Conservation (phyloP, 495 filamentous ascomycete species). For the Xylaria longipes region DNA sequence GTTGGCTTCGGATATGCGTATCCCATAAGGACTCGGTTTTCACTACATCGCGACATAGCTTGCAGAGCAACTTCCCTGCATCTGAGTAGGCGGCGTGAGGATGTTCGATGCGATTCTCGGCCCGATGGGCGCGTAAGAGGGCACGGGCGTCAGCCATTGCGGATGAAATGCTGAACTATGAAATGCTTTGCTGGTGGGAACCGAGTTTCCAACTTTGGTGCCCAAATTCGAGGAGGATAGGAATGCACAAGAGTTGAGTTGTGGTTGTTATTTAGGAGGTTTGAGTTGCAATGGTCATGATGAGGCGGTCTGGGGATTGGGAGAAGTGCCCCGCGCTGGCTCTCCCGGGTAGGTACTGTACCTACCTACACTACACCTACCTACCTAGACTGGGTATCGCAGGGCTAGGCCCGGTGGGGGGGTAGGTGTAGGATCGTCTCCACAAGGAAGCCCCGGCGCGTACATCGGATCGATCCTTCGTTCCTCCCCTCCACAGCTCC, state of each 20-base stretch:
- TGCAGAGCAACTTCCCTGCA: conserved; percentile 65
- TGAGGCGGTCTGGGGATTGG: conserved; percentile 9
- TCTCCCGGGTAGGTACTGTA: background rate
- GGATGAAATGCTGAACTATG: background rate
- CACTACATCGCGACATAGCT: conserved; percentile 62
- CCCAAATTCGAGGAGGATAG: background rate
- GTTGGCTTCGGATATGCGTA: conserved; percentile 55
- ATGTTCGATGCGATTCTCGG: conserved; percentile 73
- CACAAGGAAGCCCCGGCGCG: background rate
- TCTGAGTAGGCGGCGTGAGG: conserved; percentile 67
- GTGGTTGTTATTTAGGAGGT: background rate
- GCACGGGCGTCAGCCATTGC: conserved; percentile 85
- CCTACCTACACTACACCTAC: background rate
- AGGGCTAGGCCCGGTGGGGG: background rate
- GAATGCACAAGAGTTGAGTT: background rate
- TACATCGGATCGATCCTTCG: background rate
- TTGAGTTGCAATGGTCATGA: background rate
- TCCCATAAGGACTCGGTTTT: conserved; percentile 70
- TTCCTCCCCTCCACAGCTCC: conserved; percentile 2
- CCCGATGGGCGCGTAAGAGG: conserved; percentile 81
- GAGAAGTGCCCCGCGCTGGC: too few species aligned
- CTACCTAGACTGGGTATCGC: background rate
- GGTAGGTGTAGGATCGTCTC: background rate
- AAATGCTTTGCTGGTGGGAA: background rate
- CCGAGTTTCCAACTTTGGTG: background rate